phyloP scores from a whole-genome alignment of 257 asterid species.

The Thymus quinquecostatus region DNA sequence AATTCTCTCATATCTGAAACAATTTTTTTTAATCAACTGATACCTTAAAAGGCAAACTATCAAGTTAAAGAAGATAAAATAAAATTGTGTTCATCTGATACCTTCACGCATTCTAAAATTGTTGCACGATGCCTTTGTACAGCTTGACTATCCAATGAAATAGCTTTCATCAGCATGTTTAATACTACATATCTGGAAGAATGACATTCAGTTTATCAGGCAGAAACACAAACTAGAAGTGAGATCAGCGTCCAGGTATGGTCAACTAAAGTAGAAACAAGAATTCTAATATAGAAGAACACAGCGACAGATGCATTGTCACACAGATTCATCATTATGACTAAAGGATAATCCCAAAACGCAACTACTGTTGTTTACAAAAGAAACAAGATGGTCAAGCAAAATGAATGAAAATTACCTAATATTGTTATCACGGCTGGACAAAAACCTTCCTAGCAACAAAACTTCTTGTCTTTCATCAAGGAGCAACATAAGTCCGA shows the following conservation, averaged over 20 bases:
- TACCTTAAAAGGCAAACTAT: conserved; percentile 21
- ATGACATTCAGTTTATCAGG: conserved; percentile 36
- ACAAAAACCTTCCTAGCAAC: conserved; percentile 98
- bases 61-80: neutral
- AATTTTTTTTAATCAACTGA: neutral
- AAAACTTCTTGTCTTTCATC: conserved; percentile 99
- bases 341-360: neutral
- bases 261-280: conserved; percentile 21
- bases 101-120: conserved; percentile 97
- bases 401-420: conserved; percentile 51
- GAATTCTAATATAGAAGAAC: neutral
- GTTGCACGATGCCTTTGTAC: conserved; percentile 99
- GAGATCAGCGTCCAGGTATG: neutral
- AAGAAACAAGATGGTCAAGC: conserved; percentile 22
- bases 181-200: conserved; percentile 90
- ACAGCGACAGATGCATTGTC: too few relatives aligned
- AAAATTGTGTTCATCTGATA: conserved; percentile 31
- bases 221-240: conserved; percentile 27
- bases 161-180: conserved; percentile 97
- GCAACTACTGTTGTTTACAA: conserved; percentile 13
- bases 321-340: too few relatives aligned
- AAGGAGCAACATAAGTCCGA: conserved; percentile 96
- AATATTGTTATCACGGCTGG: conserved; percentile 97
- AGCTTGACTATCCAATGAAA: conserved; percentile 92
- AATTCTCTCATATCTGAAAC: conserved; percentile 25